phyloP scores from a whole-genome alignment of 352 stramenopile species.

The Pythium scleroteichum region DNA sequence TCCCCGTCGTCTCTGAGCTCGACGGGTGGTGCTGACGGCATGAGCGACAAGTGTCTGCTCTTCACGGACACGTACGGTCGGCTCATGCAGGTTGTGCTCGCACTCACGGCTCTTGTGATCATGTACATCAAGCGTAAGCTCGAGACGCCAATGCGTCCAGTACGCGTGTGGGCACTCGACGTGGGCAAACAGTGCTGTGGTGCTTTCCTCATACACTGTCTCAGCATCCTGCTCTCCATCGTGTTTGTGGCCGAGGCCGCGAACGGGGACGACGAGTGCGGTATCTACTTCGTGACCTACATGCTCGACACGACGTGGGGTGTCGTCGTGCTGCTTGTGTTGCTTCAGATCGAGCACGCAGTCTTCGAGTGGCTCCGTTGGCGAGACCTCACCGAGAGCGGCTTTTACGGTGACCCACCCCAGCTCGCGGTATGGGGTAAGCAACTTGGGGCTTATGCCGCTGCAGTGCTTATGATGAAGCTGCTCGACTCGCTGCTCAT shows the following conservation, averaged over 20 bases:
- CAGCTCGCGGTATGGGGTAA: conserved; percentile 55
- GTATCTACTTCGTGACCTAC: conserved; percentile 75
- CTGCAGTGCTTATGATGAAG: conserved; percentile 58
- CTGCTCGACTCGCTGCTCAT: conserved; percentile 42
- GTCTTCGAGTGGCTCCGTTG: conserved; percentile 36
- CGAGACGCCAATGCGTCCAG: conserved; percentile 62
- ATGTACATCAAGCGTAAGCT: conserved; percentile 81
- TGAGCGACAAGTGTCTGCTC: conserved; percentile 52
- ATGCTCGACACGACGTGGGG: conserved; percentile 67
- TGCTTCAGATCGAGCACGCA: conserved; percentile 45
- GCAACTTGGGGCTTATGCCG: conserved; percentile 51
- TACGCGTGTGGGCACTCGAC: conserved; percentile 73
- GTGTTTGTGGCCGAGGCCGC: conserved; percentile 46
- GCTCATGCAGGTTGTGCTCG: conserved; percentile 60
- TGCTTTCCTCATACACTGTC: conserved; percentile 55
- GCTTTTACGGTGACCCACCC: conserved; percentile 72
- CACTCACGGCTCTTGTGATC: conserved; percentile 50
- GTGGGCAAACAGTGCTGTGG: conserved; percentile 70
- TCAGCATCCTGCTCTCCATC: conserved; percentile 67
- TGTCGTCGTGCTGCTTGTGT: conserved; percentile 43
- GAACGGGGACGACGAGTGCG: conserved; percentile 61
- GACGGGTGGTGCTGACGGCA: conserved; percentile 1
- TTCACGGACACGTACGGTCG: conserved; percentile 70
- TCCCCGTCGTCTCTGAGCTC: conserved; percentile 1
- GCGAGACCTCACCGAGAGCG: conserved; percentile 47